Evolutionary conservation across 1,139 yeast species (phyloP).

Genomic region (Casaregolazyma suthepensis): DNA sequence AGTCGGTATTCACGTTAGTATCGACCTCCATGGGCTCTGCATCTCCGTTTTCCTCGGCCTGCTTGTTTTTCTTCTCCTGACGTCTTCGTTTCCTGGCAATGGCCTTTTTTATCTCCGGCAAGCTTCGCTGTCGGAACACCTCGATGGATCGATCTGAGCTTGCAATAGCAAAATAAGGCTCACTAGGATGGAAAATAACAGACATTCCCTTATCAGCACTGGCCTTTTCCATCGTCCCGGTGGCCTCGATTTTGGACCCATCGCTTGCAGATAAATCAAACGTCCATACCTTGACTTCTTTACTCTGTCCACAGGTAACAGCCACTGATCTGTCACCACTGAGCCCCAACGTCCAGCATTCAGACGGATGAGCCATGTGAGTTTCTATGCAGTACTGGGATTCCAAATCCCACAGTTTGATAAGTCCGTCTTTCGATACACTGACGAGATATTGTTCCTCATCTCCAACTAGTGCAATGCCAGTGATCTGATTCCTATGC

Average conservation of each 20-base stretch:
- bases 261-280: slow-evolving; percentile 48
- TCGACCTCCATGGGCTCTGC: not conserved
- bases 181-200: slow-evolving; percentile 44
- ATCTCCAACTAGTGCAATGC: slow-evolving; percentile 43
- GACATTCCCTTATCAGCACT: slow-evolving; percentile 70
- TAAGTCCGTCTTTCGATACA: slow-evolving; percentile 81
- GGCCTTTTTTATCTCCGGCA: slow-evolving; percentile 77
- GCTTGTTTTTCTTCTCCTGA: slow-evolving; percentile 29
- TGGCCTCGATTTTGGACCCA: slow-evolving; percentile 48
- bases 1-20: not conserved
- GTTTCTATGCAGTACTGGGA: slow-evolving; percentile 90
- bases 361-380: slow-evolving; percentile 88
- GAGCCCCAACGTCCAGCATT: slow-evolving; percentile 79
- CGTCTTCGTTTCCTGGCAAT: slow-evolving; percentile 74
- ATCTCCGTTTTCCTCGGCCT: slow-evolving; percentile 4
- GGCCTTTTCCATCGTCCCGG: slow-evolving; percentile 69
- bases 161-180: slow-evolving; percentile 57
- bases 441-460: slow-evolving; percentile 59
- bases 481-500: slow-evolving; percentile 86
- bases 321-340: slow-evolving; percentile 29
- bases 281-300: slow-evolving; percentile 79
- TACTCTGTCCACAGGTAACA: slow-evolving; percentile 72
- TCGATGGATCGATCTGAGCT: slow-evolving; percentile 81
- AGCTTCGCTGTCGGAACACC: slow-evolving; percentile 66
- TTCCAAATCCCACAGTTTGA: slow-evolving; percentile 89